Base-by-base conservation (phyloP, 1,284 basidiomycete species). In the Austroboletus niveus region DNA sequence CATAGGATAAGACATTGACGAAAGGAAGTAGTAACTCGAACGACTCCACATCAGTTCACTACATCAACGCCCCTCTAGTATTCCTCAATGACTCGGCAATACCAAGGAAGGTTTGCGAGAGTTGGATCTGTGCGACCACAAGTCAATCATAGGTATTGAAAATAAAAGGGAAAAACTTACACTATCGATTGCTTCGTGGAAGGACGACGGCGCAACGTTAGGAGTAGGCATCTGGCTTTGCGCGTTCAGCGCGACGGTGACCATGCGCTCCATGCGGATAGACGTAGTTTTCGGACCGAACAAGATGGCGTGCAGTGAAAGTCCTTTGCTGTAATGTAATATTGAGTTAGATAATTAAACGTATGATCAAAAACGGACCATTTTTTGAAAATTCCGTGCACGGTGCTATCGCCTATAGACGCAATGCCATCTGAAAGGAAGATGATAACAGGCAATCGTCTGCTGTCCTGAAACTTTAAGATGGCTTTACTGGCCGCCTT, bases 71-170 rank as follows among this genome's bases (percentile, higher is more conserved):
- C 56, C 75, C 81, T 53, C 81, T 68, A 1, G 78, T 75, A 56
- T 78, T 82, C 57, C 72, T 72, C 65, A 84, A 60, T 2, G 82
- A 82, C 45, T 81, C 77, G 0, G 82, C 82, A 31, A 84, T 76
- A 10, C 77, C 75, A 35, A 82, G 69, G 75, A 84, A 84, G 1
- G 82, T 80, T 47, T 77, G 69, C 0, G 81, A 76, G 2, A 84
- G 72, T 55, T 74, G 72, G 36, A 82, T 70, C 81, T 84, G 9
- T 10, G 12, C 35, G 27, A 3, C 5, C 3, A 5, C 20, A 2
- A 5, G 4, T 17, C 2, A 0, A 10, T 14, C n/a, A 27, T 36
- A 5, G 2, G n/a, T 1, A 15, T 17, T 17, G 15, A 3, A 34
- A 20, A 8, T 1, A 2, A 0, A 27, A 8, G 31, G 30, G 32